These are phyloP conservation scores for Austroboletus rostrupii DNA, from an alignment of 1,284 basidiomycete genomes.

Conservation along the genomic window DNA sequence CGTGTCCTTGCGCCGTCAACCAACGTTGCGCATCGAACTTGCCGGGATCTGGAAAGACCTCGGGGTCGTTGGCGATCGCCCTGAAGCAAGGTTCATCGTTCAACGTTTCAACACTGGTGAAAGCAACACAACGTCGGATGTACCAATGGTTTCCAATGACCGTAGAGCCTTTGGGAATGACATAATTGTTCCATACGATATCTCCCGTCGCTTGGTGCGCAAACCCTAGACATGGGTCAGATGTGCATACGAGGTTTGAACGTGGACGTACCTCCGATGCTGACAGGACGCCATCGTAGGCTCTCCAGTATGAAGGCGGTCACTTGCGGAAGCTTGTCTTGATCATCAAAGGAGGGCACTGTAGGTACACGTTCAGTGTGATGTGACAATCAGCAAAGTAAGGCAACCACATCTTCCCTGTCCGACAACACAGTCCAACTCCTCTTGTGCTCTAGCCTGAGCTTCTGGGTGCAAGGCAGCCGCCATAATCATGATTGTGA, in stretches of 20 bases:
- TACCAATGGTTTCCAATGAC: constrained; percentile 60
- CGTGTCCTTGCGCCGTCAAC: constrained; percentile 45
- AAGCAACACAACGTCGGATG: not conserved
- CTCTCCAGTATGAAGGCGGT: constrained; percentile 29
- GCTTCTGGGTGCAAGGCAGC: constrained; percentile 39
- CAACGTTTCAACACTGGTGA: not conserved
- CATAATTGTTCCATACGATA: constrained; percentile 52
- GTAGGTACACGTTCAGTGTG: not conserved
- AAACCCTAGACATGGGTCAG: constrained; percentile 34
- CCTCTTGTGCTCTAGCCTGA: constrained; percentile 38
- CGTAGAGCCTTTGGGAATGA: constrained; percentile 55
- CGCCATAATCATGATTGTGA: constrained; percentile 42
- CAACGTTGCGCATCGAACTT: constrained; percentile 56
- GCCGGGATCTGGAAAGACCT: constrained; percentile 56
- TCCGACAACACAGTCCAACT: constrained; percentile 40
- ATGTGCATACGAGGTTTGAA: not conserved
- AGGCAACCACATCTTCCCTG: constrained; percentile 29
- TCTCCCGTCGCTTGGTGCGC: constrained; percentile 55
- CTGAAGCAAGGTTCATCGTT: constrained; percentile 13
- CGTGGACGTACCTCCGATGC: constrained; percentile 13
- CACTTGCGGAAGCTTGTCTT: constrained; percentile 20
- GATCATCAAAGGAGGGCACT: constrained; percentile 24
- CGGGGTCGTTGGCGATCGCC: constrained; percentile 54
- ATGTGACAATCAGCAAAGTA: not conserved
- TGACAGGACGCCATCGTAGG: constrained; percentile 31